Percentiles rank a stretch among this genome's conserved stretches.
Conservation (phyloP, 1,139 yeast species). For the Kodamaea sp. region DNA sequence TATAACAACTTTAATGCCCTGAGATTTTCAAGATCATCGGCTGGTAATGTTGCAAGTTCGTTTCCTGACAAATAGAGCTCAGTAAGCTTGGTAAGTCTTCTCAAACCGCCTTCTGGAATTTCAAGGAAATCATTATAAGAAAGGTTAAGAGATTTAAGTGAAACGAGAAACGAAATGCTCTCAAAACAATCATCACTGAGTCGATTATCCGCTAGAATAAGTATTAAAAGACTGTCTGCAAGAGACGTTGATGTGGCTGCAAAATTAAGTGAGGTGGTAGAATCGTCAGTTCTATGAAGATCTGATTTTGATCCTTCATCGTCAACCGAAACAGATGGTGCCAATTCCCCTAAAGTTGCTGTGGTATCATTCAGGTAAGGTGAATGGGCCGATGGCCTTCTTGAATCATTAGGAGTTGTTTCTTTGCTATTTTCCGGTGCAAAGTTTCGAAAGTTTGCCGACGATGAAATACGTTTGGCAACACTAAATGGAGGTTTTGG, state of each 20-base stretch:
- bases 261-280: conserved; percentile 12
- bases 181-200: conserved; percentile 78
- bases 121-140: conserved; percentile 85
- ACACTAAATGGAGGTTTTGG: conserved; percentile 56
- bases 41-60: conserved; percentile 73
- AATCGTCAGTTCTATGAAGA: conserved; percentile 2
- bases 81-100: conserved; percentile 56
- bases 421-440: conserved; percentile 8
- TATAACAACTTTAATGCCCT: conserved; percentile 60
- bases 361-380: conserved; percentile 7
- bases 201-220: conserved; percentile 81
- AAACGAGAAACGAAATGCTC: conserved; percentile 58
- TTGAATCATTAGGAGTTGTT: conserved; percentile 9
- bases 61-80: conserved; percentile 88
- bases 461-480: conserved; percentile 37
- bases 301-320: conserved; percentile 2
- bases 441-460: conserved; percentile 25
- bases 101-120: conserved; percentile 70
- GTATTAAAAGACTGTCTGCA: conserved; percentile 53
- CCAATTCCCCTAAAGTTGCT: conserved; percentile 1
- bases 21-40: conserved; percentile 76
- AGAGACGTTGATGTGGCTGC: conserved; percentile 30
- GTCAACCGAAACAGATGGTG: conserved; percentile 2
- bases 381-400: conserved; percentile 14
- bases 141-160: conserved; percentile 66